Base-by-base conservation (phyloP, 257 asterid species). In the Oldenlandia corymbosa region DNA sequence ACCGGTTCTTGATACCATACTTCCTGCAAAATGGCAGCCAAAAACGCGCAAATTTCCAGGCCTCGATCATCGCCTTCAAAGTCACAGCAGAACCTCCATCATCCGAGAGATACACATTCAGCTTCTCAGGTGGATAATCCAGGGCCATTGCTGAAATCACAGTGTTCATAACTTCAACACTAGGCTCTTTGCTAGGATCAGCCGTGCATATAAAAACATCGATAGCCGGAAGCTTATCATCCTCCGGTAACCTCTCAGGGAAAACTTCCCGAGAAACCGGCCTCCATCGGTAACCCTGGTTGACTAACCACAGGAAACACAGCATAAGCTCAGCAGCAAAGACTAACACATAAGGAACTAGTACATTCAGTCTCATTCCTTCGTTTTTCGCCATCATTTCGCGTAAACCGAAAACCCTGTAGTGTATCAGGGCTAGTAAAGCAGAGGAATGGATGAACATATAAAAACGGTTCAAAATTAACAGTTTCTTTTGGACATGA, bases 171-270 rank as follows among this genome's bases (percentile, higher is more conserved):
- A 88, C 91, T 2, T 55, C 76, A 42, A 81, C 41, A 11, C 71
- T 62, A 0, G 95, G 95, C 70, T 88, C 95, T 46, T 81, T 83
- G 2, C 24, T 28, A 0, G 88, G 83, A 49, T 88, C 92, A 0
- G 90, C 84, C 0, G 95, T 88, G 78, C 86, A 88, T 2, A 88
- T 64, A 23, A 83, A 78, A 31, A 87, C 88, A 10, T 87, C 95
- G 2, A 85, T 49, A 5, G 74, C 45, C 1, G 95, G 94, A 6
- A 85, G 79, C 0, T 69, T 27, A 0, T 75, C 72, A 34, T 81
- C 70, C 0, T 24, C 65, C 0, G 87, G 83, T 9, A 85, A 24
- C 9, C 80, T 73, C 5, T 83, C 85, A 0, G 85, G 85, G 58
- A 73, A 72, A 0, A 79, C 82, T 0, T 71, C 64, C 17, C 89